Base-by-base conservation (phyloP, 441 rosid species). In the Erysimum cheiri region DNA sequence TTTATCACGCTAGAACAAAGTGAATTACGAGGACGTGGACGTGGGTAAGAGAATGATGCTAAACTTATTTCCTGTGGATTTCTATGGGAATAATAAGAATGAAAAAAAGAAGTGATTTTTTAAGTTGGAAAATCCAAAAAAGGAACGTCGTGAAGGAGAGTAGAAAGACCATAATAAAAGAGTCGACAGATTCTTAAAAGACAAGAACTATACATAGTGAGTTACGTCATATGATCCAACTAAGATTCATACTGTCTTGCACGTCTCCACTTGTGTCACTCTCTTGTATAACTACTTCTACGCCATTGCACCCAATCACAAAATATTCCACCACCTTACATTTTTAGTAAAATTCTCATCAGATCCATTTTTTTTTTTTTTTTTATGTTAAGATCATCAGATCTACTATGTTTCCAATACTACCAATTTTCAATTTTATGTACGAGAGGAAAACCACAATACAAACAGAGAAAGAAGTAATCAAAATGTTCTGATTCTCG, bases 141-240 rank as follows among this genome's bases (percentile, higher is more conserved):
- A 50, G 29, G 67, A 31, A 66, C 35, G 67, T 57, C 71, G 67
- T 33, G 46, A 22, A 22, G 24, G 24, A 22, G 24, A 40, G 56
- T 58, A 41, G 5, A 59, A 66, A 47, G 59, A 66, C 46, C 46
- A 29, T 4, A 31, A 26, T 13, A 44, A 55, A 58, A 63, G 64
- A 28, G 3, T 7, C 63, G 50, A 56, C 50, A 55, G 12, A 35
- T 13, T 56, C 43, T n/a, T 32, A 28, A 17, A 70, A 19, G 44
- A 58, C 26, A 41, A 41, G n/a, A 36, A 31, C 9, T n/a, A n/a
- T 50, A 71, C 69, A 3, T 33, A 35, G 3, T 54, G 46, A 33
- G 52, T 33, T 63, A 44, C 64, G 69, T 24, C 55, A 53, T 54
- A 54, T 54, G 49, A 54, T 33, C 57, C 56, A 63, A 61, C 49